Evolutionary conservation across 2,329 filamentous ascomycete genomes (phyloP), one percentile per base, ranked within the genome.

Genomic region (Botrytis byssoidea): DNA sequence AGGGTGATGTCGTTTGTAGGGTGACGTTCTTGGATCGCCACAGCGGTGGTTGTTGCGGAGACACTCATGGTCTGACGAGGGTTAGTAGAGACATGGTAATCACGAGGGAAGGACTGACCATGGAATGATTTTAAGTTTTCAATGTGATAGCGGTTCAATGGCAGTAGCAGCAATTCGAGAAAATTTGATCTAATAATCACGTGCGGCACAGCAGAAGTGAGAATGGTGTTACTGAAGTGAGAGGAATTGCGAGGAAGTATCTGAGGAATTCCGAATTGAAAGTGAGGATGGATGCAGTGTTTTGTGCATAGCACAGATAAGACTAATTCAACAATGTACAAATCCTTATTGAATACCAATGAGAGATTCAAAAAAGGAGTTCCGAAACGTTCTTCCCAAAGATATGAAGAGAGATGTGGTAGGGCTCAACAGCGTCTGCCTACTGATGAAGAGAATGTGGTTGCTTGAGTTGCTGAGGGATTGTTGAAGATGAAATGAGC

Each of bases 1-100:
- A 67, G 60, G n/a, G 75, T 46, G 18, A 60, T 69, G 8, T 78
- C 77, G 29, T 67, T 29, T 67, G 35, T 55, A 14, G 75, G 60
- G 35, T 69, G 48, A 42, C 9, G 66, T 25, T 57, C 66, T 69
- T n/a, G 66, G 48, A 42, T 59, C n/a, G 35, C 66, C 51, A 42
- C 37, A 32, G 66, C 18, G 8, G 37, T 57, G 10, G 48, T 18
- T 57, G 66, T 59, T 57, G 48, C 66, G 12, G 66, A 57, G 44
- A 20, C 44, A 69, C n/a, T 57, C 66, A 69, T 69, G 18, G n/a
- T 32, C 66, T 69, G n/a, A 42, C 14, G 12, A 69, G 4, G 20
- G 40, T 69, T 69, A 69, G 37, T 59, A 42, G 7, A 42, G 32
- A 42, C 48, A 32, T 9, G 20, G 18, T 32, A 44, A 18, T 3